Evolutionary conservation across 495 filamentous ascomycete species (phyloP).

Genomic region (Aspergillus sparsus): DNA sequence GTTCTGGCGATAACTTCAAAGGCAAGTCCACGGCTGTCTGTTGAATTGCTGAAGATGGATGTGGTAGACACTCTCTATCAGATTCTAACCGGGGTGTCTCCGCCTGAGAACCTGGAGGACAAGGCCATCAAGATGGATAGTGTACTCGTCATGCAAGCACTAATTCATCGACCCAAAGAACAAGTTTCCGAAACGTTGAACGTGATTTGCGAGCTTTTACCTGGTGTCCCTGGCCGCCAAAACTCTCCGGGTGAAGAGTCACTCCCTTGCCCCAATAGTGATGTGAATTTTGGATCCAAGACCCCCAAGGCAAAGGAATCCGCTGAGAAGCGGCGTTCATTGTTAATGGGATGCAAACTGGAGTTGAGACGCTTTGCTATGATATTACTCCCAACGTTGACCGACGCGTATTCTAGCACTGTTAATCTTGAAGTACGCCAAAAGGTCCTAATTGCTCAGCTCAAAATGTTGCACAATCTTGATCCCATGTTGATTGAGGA

Average conservation of each 20-base stretch:
- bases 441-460: constrained; percentile 89
- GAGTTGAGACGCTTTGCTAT: constrained; percentile 90
- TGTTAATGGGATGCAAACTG: constrained; percentile 76
- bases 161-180: constrained; percentile 95
- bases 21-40: constrained; percentile 82
- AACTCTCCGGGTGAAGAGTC: constrained; percentile 53
- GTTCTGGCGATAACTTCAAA: constrained; percentile 86
- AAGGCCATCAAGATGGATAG: constrained; percentile 90
- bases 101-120: constrained; percentile 77
- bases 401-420: constrained; percentile 96
- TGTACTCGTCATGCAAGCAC: constrained; percentile 96
- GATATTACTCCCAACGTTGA: constrained; percentile 94
- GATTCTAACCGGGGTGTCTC: constrained; percentile 94
- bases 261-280: constrained; percentile 47
- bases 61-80: constrained; percentile 98
- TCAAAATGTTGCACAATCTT: constrained; percentile 98
- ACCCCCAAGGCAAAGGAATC: constrained; percentile 55
- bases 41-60: constrained; percentile 92
- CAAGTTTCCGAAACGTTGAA: constrained; percentile 97
- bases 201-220: constrained; percentile 94
- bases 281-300: constrained; percentile 36
- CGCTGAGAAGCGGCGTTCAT: constrained; percentile 75
- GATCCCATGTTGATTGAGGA: constrained; percentile 82
- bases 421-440: constrained; percentile 98
- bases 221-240: constrained; percentile 46